Evolutionary conservation across 1,284 basidiomycete species (phyloP).

Genomic region (Thecaphora thlaspeos): DNA sequence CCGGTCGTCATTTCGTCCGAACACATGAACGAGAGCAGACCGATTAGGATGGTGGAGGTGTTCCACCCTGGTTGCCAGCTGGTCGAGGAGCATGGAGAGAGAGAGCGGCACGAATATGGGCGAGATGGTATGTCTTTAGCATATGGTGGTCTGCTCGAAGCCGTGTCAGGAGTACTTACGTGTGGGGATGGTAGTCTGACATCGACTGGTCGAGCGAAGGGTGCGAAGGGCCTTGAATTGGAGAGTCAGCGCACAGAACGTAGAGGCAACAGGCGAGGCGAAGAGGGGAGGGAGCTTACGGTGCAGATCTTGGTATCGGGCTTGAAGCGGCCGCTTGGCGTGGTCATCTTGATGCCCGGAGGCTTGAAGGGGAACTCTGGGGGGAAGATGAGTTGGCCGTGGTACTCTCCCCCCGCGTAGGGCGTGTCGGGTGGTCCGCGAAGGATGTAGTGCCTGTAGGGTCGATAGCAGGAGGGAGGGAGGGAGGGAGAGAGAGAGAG

Average conservation of each 20-base stretch:
- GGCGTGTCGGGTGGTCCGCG: conserved; percentile 90
- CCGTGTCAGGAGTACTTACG: too few species aligned
- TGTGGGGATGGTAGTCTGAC: not conserved
- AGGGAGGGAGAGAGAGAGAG: conserved; percentile 6
- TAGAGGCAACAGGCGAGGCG: too few species aligned
- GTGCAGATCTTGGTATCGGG: conserved; percentile 80
- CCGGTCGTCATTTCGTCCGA: conserved; percentile 96
- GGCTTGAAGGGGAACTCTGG: conserved; percentile 67
- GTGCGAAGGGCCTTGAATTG: too few species aligned
- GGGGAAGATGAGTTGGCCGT: conserved; percentile 66
- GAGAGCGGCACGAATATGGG: too few species aligned
- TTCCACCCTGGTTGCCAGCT: conserved; percentile 86
- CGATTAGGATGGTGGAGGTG: conserved; percentile 90
- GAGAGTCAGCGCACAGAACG: too few species aligned
- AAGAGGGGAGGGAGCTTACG: conserved; percentile 3
- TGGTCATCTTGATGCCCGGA: conserved; percentile 96
- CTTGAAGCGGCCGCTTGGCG: conserved; percentile 87
- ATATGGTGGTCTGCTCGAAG: too few species aligned
- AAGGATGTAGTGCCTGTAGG: conserved; percentile 61
- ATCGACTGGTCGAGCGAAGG: not conserved
- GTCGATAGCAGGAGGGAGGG: conserved; percentile 1
- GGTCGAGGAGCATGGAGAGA: too few species aligned
- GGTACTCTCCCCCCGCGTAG: conserved; percentile 88
- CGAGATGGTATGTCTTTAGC: too few species aligned
- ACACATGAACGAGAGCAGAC: conserved; percentile 90